Conservation (phyloP, 2,329 filamentous ascomycete genomes). For the Diaporthe aspalathi region DNA sequence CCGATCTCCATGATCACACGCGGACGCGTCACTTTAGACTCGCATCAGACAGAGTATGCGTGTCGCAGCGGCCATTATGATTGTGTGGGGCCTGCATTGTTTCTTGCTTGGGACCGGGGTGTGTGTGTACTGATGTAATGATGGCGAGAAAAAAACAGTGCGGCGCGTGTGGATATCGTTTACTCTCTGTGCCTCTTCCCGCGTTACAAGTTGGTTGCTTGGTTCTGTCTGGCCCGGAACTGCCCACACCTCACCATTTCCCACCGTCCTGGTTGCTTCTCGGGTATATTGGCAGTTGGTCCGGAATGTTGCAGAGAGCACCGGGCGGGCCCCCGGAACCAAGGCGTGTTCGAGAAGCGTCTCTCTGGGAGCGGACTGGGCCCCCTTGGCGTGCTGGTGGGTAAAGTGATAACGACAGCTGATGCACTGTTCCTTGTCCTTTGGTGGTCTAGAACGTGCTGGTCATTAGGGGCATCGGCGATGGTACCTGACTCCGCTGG, state of each 20-base stretch:
- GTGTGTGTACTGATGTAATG: no score
- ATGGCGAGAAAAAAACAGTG: not conserved
- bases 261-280: not conserved
- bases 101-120: no score
- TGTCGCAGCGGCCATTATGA: not conserved
- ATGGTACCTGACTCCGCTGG: not conserved
- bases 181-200: not conserved
- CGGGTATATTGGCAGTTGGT: not conserved
- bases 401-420: not conserved
- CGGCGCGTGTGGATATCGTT: no score
- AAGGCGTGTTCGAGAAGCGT: not conserved
- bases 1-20: no score
- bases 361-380: not conserved
- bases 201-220: not conserved
- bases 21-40: no score
- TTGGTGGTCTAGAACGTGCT: not conserved
- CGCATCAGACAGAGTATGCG: slow-evolving; percentile 9
- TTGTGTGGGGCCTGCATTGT: not conserved
- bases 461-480: not conserved
- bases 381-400: not conserved
- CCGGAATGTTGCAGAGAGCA: not conserved
- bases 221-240: not conserved
- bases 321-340: no score
- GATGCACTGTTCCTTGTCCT: not conserved
- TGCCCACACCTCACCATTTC: no score